These are phyloP conservation scores for Polytolypa hystricis DNA, from an alignment of 2,329 filamentous ascomycete species.

Conservation along the genomic window DNA sequence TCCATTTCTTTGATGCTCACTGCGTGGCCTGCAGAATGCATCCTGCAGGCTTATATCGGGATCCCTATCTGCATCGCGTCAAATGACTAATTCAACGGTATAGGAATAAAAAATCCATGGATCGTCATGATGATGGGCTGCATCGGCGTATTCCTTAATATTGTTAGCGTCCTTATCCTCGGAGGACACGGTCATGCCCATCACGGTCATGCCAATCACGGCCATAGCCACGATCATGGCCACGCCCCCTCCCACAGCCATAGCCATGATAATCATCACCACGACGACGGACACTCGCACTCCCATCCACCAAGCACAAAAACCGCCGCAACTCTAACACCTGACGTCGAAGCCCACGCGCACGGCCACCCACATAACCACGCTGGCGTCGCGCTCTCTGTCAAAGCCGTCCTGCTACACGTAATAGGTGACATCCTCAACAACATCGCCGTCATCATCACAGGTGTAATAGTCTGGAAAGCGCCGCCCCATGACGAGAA, in stretches of 20 bases:
- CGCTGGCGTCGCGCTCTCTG: slow-evolving; percentile 5
- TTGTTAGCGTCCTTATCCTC: slow-evolving; percentile 54
- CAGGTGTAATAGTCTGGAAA: slow-evolving; percentile 57
- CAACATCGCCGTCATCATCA: slow-evolving; percentile 63
- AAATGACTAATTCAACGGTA: too few species aligned
- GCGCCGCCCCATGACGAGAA: slow-evolving; percentile 3
- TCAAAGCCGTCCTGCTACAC: slow-evolving; percentile 49
- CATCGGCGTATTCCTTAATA: slow-evolving; percentile 55
- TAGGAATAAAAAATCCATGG: slow-evolving; percentile 53
- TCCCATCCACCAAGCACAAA: not conserved
- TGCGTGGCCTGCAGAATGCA: too few species aligned
- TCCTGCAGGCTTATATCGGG: too few species aligned
- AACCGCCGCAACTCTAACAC: not conserved
- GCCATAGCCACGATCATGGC: slow-evolving; percentile 14
- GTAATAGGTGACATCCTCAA: slow-evolving; percentile 63
- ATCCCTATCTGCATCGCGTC: too few species aligned
- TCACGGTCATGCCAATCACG: slow-evolving; percentile 17
- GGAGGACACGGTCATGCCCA: slow-evolving; percentile 41
- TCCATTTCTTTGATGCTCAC: too few species aligned
- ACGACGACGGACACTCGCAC: not conserved
- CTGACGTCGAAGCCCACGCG: not conserved
- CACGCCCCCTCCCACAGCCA: slow-evolving; percentile 1
- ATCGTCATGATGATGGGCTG: slow-evolving; percentile 60
- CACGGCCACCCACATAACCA: not conserved
- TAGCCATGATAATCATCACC: slow-evolving; percentile 1